Evolutionary conservation across 1,284 basidiomycete species (phyloP).

Genomic region (Pascua guehoae): DNA sequence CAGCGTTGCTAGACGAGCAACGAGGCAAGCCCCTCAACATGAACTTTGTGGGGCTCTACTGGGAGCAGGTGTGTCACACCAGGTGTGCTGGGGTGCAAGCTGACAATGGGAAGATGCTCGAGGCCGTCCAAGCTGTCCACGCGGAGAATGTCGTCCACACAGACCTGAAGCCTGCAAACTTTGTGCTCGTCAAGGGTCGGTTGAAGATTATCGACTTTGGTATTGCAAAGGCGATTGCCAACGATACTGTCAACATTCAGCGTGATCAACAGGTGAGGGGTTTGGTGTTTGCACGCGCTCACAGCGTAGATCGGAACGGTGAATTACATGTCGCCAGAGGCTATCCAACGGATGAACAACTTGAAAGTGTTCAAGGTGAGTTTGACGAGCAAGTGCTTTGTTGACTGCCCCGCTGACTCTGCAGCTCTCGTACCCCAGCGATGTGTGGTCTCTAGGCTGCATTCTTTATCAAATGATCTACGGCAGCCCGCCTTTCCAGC

Average conservation of each 20-base stretch:
- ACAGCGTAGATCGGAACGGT: slow-evolving; percentile 78
- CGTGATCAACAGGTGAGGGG: slow-evolving; percentile 75
- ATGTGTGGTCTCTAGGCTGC: slow-evolving; percentile 97
- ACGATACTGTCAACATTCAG: slow-evolving; percentile 94
- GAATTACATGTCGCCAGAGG: slow-evolving; percentile 95
- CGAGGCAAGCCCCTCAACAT: slow-evolving; percentile 77
- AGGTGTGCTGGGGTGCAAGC: not conserved
- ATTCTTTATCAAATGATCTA: slow-evolving; percentile 96
- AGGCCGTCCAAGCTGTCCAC: slow-evolving; percentile 92
- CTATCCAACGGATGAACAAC: slow-evolving; percentile 62
- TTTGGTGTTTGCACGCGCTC: not conserved
- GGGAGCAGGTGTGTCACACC: slow-evolving; percentile 71
- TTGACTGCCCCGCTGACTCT: not conserved
- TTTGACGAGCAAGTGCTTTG: no score
- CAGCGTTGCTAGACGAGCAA: slow-evolving; percentile 74
- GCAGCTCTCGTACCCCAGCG: slow-evolving; percentile 61
- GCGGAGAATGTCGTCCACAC: slow-evolving; percentile 96
- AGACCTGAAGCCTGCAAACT: slow-evolving; percentile 93
- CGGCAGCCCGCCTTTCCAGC: slow-evolving; percentile 84
- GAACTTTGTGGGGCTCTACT: slow-evolving; percentile 88
- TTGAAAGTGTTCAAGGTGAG: slow-evolving; percentile 48
- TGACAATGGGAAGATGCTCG: slow-evolving; percentile 67
- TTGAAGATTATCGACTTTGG: slow-evolving; percentile 95
- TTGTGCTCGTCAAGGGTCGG: slow-evolving; percentile 86
- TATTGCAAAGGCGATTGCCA: slow-evolving; percentile 93